These are phyloP conservation scores for Rhodotorula kratochvilovae DNA, from an alignment of 768 basidiomycete species.

Conservation along the genomic window DNA sequence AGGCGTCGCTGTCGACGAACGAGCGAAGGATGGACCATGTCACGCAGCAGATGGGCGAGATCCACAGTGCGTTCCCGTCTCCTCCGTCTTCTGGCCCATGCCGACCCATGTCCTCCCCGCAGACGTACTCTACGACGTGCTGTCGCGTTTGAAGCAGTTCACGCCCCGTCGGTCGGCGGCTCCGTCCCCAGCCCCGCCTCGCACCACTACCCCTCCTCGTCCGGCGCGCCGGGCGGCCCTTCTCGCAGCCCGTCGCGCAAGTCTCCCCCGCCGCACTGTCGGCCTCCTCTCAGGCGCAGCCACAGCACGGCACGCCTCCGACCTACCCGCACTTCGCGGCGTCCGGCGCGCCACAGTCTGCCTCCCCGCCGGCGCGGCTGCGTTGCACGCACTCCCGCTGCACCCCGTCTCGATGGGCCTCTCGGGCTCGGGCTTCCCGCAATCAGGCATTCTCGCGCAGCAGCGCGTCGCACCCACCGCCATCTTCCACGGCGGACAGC, in stretches of 20 bases:
- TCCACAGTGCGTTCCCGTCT: not conserved
- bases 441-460: not conserved
- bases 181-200: not conserved
- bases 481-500: not conserved
- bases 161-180: not conserved
- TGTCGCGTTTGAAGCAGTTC: not conserved
- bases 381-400: not conserved
- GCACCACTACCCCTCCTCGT: not conserved
- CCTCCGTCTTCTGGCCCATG: no score
- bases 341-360: not conserved
- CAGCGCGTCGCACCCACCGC: not conserved
- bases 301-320: not conserved
- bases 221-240: not conserved
- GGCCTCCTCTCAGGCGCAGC: not conserved
- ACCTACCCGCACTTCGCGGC: not conserved
- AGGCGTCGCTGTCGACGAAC: conserved; percentile 9
- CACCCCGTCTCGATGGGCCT: not conserved
- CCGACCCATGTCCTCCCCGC: not conserved
- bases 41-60: conserved; percentile 8
- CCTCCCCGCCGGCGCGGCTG: not conserved
- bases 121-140: conserved; percentile 4
- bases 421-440: not conserved
- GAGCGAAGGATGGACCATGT: conserved; percentile 16
- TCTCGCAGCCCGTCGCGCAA: not conserved
- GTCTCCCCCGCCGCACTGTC: not conserved